A percentile compares a stretch with the other conserved stretches of the same genome.
phyloP scores from a whole-genome alignment of 2,329 filamentous ascomycete genomes.

The Pyrenophora tritici-repentis region DNA sequence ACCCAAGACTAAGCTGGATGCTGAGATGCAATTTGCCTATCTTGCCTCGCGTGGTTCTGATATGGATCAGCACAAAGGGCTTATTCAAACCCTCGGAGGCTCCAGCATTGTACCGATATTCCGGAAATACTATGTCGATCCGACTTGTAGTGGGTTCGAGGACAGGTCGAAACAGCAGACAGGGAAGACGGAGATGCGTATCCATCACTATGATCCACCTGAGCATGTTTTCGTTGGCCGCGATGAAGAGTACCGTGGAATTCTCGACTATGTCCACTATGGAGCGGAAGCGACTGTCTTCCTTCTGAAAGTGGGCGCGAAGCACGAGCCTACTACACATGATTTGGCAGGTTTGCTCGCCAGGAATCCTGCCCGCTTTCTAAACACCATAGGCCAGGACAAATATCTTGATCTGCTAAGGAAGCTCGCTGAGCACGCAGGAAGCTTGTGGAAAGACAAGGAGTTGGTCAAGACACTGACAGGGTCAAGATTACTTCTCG shows the following conservation, averaged over 20 bases:
- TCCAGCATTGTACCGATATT: slow-evolving; percentile 48
- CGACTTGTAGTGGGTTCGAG: slow-evolving; percentile 39
- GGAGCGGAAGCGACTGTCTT: slow-evolving; percentile 86
- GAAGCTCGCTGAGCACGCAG: slow-evolving; percentile 74
- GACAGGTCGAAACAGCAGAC: slow-evolving; percentile 37
- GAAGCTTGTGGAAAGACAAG: slow-evolving; percentile 75
- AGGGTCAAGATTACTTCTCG: slow-evolving; percentile 76
- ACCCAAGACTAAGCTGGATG: slow-evolving; percentile 68
- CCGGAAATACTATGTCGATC: slow-evolving; percentile 41
- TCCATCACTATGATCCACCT: slow-evolving; percentile 65
- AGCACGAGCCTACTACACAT: slow-evolving; percentile 82
- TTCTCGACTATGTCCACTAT: slow-evolving; percentile 98
- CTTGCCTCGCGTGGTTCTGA: slow-evolving; percentile 78
- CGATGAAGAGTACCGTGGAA: slow-evolving; percentile 75
- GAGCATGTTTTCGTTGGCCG: slow-evolving; percentile 79
- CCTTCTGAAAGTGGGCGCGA: slow-evolving; percentile 84
- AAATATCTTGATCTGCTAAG: slow-evolving; percentile 86
- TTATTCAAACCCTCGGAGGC: slow-evolving; percentile 34
- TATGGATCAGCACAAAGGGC: slow-evolving; percentile 55
- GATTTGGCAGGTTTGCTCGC: slow-evolving; percentile 87
- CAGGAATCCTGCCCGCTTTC: slow-evolving; percentile 78
- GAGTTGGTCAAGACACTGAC: slow-evolving; percentile 78
- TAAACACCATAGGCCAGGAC: slow-evolving; percentile 79
- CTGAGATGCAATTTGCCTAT: slow-evolving; percentile 78
- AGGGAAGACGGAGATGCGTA: slow-evolving; percentile 49